These are phyloP conservation scores for Mallotus repandus DNA, from an alignment of 441 rosid genomes.

Conservation along the genomic window DNA sequence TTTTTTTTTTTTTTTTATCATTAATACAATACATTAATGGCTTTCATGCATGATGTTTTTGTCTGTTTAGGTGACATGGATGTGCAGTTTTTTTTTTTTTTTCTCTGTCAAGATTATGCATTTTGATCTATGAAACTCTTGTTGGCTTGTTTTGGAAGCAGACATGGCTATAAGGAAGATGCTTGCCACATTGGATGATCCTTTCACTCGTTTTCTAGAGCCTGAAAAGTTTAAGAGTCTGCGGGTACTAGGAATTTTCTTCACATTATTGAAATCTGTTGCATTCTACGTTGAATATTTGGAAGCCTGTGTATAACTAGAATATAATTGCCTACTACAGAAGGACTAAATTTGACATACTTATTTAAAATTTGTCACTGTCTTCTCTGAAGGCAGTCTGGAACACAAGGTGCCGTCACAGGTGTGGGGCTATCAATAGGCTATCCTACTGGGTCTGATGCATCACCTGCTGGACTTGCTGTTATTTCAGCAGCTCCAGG, in stretches of 20 bases:
- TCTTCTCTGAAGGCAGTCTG: slow-evolving; percentile 94
- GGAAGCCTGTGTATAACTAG: slow-evolving; percentile 12
- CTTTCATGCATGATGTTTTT: background rate
- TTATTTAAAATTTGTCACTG: slow-evolving; percentile 27
- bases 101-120: no score
- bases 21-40: no score
- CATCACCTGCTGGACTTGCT: slow-evolving; percentile 60
- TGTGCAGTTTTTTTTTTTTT: no score
- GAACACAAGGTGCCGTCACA: slow-evolving; percentile 90
- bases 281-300: slow-evolving; percentile 16
- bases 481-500: slow-evolving; percentile 90
- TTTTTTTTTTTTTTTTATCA: no score
- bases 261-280: slow-evolving; percentile 13
- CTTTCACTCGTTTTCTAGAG: slow-evolving; percentile 90
- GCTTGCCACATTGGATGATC: slow-evolving; percentile 88
- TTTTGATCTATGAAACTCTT: background rate
- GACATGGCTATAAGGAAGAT: slow-evolving; percentile 90
- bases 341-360: slow-evolving; percentile 12
- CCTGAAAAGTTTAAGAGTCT: slow-evolving; percentile 90
- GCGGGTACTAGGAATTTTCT: slow-evolving; percentile 57
- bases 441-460: slow-evolving; percentile 60
- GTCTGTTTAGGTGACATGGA: background rate
- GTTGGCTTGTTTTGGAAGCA: slow-evolving; percentile 37
- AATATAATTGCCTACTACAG: background rate
- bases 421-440: slow-evolving; percentile 98